Percentiles rank a stretch among this genome's conserved stretches.
phyloP scores from a whole-genome alignment of 225 moss, liverwort and hornwort genomes.

The Lunularia cruciata region DNA sequence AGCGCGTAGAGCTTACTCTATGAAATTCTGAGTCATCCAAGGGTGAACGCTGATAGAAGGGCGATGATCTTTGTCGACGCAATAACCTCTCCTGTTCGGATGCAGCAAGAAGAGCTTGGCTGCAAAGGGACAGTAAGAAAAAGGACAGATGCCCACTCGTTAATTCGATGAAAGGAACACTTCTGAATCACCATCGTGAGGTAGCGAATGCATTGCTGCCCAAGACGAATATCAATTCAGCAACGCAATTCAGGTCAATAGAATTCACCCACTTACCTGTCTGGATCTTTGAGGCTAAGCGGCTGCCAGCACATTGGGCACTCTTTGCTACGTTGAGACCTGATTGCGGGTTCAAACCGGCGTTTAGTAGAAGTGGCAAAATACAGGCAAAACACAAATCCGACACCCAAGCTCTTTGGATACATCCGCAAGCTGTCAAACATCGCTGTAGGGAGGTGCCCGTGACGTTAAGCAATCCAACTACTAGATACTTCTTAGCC shows the following conservation, averaged over 20 bases:
- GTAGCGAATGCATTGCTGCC: no score
- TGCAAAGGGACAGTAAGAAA: slow-evolving; percentile 24
- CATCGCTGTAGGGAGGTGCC: no score
- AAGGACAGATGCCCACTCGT: neutral
- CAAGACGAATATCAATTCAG: neutral
- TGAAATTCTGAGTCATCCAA: slow-evolving; percentile 66
- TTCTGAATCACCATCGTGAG: neutral
- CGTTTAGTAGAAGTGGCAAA: no score
- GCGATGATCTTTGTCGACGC: slow-evolving; percentile 53
- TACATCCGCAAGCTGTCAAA: no score
- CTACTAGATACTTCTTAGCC: no score
- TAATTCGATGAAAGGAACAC: neutral
- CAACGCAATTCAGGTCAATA: neutral
- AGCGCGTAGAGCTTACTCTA: slow-evolving; percentile 35
- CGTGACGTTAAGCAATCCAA: no score
- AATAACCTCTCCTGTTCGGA: slow-evolving; percentile 63
- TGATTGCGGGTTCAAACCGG: slow-evolving; percentile 23
- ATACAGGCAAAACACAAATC: no score
- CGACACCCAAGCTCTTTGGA: no score
- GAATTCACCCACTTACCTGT: slow-evolving; percentile 33
- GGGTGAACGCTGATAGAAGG: slow-evolving; percentile 50
- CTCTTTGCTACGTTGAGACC: slow-evolving; percentile 82
- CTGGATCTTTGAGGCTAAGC: slow-evolving; percentile 75
- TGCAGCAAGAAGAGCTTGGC: slow-evolving; percentile 63
- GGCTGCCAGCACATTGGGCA: slow-evolving; percentile 88